Base-by-base conservation (phyloP, 176 grass and related monocot species). In the Puccinellia tenuiflora region DNA sequence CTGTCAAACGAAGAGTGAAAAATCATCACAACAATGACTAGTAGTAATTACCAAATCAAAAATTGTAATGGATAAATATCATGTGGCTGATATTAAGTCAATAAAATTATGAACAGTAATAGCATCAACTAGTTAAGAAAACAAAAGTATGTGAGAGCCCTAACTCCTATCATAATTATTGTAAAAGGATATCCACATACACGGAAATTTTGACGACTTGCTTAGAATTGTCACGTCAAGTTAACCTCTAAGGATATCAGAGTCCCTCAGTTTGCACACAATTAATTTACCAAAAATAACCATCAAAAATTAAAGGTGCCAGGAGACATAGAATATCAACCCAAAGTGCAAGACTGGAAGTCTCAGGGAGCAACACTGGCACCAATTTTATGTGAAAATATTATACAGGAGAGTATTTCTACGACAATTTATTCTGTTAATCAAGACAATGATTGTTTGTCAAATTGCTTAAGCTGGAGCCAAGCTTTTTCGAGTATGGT, bases 1-100 rank as follows among this genome's bases (percentile, higher is more conserved):
- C 89, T 93, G 83, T 42, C 66, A 10, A 68, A 68, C 1, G 56
- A 55, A 79, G 15, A 30, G 29, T 18, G 64, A 24, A 11, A 61
- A 15, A 88, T 78, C 24, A 62, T 43, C 26, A 54, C 16, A 83
- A 43, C 30, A 74, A 21, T 29, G 43, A 28, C 42, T 6, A 22
- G 38, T 6, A 22, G 38, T 61, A 85, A 43, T 68, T 16, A 84
- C 5, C 4, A 21, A 47, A 16, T 48, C 2, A 75, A 82, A 75
- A 39, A 37, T 31, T 76, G 35, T 15, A 74, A 15, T 75, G 73
- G 22, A 37, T 10, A 59, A 51, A 69, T 78, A 77, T 39, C 64
- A 35, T 34, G 31, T 14, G 4, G 17, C 13, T 54, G 31, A 62
- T 16, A 77, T 68, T 11, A 77, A 80, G 20, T 76, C 2, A 33